Conservation (phyloP, 257 asterid species). For the Plantago major region DNA sequence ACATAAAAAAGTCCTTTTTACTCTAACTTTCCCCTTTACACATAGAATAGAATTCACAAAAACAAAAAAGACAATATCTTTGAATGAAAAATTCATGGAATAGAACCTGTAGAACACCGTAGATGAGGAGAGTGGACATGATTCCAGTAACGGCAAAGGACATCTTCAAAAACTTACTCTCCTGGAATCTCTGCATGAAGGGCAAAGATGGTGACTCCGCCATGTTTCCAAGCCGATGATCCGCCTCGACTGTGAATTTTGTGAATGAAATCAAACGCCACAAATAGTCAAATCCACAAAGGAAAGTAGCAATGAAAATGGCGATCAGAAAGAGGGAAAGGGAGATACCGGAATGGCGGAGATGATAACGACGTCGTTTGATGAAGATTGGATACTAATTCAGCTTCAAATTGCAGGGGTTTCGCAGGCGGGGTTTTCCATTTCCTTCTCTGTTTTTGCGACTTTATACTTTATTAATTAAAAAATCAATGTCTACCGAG, state of each 20-base stretch:
- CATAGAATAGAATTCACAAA: conserved; percentile 1
- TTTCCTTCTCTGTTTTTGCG: conserved; percentile 16
- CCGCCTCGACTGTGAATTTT: conserved; percentile 26
- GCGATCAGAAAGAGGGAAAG: not conserved
- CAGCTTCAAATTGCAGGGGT: conserved; percentile 4
- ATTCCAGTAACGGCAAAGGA: conserved; percentile 79
- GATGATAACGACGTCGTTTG: conserved; percentile 15
- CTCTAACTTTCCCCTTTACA: not conserved
- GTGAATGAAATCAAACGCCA: conserved; percentile 13
- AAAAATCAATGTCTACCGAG: no score
- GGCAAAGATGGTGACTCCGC: conserved; percentile 48
- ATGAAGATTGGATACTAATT: not conserved
- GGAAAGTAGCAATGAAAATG: no score
- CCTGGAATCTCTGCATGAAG: conserved; percentile 36
- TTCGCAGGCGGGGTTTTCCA: conserved; percentile 28
- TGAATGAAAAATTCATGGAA: not conserved
- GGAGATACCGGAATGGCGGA: not conserved
- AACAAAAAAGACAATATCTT: not conserved
- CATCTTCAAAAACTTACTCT: conserved; percentile 59
- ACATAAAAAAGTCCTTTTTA: not conserved
- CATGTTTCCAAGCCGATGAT: conserved; percentile 51
- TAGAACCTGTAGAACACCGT: conserved; percentile 83
- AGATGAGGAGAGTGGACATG: conserved; percentile 83
- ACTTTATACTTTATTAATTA: conserved; percentile 1
- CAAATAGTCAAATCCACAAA: no score